Conservation (phyloP, 2,329 filamentous ascomycete genomes). For the Talaromyces sp. region DNA sequence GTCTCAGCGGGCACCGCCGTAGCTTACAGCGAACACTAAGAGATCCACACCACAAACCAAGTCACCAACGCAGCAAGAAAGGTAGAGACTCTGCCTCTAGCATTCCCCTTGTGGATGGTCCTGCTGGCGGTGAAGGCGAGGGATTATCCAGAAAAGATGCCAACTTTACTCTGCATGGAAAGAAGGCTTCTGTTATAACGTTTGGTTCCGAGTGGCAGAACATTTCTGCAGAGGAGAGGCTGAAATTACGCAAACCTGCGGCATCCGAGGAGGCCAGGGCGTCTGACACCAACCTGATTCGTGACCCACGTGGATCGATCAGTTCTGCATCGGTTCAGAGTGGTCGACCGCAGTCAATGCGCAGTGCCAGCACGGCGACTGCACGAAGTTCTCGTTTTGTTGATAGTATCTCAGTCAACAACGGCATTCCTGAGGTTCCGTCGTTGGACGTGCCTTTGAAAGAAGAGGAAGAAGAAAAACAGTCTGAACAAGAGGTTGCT, state of each 20-base stretch:
- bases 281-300: conserved; percentile 34
- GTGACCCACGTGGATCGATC: conserved; percentile 31
- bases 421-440: conserved; percentile 27
- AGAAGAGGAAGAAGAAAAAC: conserved; percentile 4
- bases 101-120: conserved; percentile 53
- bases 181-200: conserved; percentile 96
- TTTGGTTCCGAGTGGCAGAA: conserved; percentile 88
- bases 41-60: conserved; percentile 68
- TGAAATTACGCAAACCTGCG: conserved; percentile 59
- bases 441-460: conserved; percentile 11
- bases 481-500: not conserved
- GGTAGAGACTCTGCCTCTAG: conserved; percentile 70
- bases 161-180: conserved; percentile 94
- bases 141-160: conserved; percentile 75
- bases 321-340: conserved; percentile 32
- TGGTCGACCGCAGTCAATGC: conserved; percentile 60
- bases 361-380: conserved; percentile 66
- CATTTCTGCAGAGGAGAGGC: conserved; percentile 69
- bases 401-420: conserved; percentile 28
- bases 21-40: conserved; percentile 87
- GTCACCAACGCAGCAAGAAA: conserved; percentile 70
- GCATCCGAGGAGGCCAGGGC: conserved; percentile 39
- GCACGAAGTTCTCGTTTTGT: conserved; percentile 51
- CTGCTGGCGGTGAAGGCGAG: conserved; percentile 55
- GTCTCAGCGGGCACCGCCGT: conserved; percentile 66